Base-by-base conservation (phyloP, 768 basidiomycete species). In the Leccinellum albellum region DNA sequence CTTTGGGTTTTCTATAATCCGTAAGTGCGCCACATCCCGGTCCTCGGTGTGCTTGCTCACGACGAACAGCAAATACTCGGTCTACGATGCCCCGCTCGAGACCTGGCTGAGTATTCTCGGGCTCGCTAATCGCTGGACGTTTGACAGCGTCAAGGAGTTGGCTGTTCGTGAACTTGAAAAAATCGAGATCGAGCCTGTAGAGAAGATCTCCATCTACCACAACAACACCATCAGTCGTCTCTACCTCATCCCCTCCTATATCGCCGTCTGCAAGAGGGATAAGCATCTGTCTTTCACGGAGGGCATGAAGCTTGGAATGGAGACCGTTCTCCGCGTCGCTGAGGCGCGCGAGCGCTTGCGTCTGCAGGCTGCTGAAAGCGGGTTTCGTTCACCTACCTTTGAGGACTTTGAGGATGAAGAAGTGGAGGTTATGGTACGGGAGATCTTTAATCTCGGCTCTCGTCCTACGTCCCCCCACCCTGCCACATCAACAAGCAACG, bases 1-100 rank as follows among this genome's bases (percentile, higher is more conserved):
- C 67, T 85, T 0, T 86, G 81, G 81, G 77, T 86, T 0, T 84
- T 87, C 50, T 87, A 87, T 51, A 84, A 85, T 52, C 74, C 77
- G 86, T 86, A 58, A 54, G 82, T 74, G 33, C 7, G 29, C 20
- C 31, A 17, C 20, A 15, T 51, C 35, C 10, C 32, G 1, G n/a
- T 6, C 20, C 20, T 51, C 20, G 20, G 10, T 53, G 2, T 10
- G 10, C 32, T 23, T 40, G 20, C 57, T 54, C 4, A 58, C 54
- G 33, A 20, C 49, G 32, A 44, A 26, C 56, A 75, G 74, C 4
- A 70, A 66, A 69, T 73, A 75, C 58, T 76, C 73, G 0, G 46
- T 71, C 2, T 78, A 78, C 45, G 69, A 76, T 3, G 77, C 76
- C 2, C 65, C 76, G 0, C 63, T 71, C 1, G 69, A 75, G 0